Evolutionary conservation across 1,284 basidiomycete species (phyloP), one percentile per base, ranked within the genome.

Genomic region (Moesziomyces antarcticus): DNA sequence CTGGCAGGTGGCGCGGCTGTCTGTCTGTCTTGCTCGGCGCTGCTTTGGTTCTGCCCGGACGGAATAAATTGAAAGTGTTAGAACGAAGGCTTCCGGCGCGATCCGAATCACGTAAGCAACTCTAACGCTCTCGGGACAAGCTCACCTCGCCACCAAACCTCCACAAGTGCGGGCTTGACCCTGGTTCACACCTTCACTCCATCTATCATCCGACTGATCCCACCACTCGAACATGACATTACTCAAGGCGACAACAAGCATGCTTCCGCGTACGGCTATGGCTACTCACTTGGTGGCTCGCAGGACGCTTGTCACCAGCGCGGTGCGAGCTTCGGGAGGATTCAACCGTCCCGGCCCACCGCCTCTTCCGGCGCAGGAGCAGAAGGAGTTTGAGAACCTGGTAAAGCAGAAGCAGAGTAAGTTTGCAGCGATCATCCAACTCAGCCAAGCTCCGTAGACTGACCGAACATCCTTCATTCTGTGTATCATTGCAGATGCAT

Each of bases 311-410:
- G 18, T 53, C 33, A 57, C 64, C 16, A 56, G 64, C 9, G 18
- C 64, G 0, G 1, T 50, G 5, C n/a, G 41, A 3, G 16, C 44
- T 0, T 59, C 56, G 0, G 51, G 51, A 9, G 69, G 61, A 5
- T 85, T 85, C 72, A 58, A 75, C 52, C 79, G 81, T 5, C 84
- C 85, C 0, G 77, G 79, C 0, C 85, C 85, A 4, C 84, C 84
- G 0, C 75, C 80, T 1, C 70, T 86, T 2, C 84, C 85, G 3
- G 63, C 80, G 11, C 70, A 84, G 42, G 81, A 86, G 18, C 85
- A 86, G 61, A 73, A 76, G 37, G 85, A 86, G 65, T 86, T 86
- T 46, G 85, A 86, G 44, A 59, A 60, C 18, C 65, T 84, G 0
- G 74, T 84, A 51, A 82, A 84, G 44, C 73, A 85, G 47, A 81